Evolutionary conservation across 208 protist genomes (phyloP), one percentile per base, ranked within the genome.

Genomic region (Acanthamoeba triangularis): DNA sequence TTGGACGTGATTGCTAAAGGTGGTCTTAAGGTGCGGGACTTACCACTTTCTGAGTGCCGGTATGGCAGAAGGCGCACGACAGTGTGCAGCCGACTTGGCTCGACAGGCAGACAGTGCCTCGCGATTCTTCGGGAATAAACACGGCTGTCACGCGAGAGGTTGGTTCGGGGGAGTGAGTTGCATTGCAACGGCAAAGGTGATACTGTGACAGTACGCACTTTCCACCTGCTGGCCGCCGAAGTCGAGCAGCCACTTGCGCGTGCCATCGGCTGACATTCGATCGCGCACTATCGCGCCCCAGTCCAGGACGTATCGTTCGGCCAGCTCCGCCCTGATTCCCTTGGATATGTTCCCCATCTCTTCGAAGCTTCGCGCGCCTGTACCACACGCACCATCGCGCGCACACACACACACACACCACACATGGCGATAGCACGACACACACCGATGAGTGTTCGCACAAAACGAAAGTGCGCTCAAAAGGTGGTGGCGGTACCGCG

Each of bases 31-130:
- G 67, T 10, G 49, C 67, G 7, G 8, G 7, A 37, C 28, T 30
- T 76, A 90, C 82, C 61, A 91, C 61, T 91, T 91, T 91, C 37
- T 91, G 84, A 3, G 84, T 91, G 33, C 84, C 84, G 3, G 84
- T 91, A 30, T 91, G 84, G 41, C 84, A 91, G 41, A 91, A 91
- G 30, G 52, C 35, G 54, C 84, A 91, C n/a, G 84, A 91, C 33
- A 91, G 84, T 2, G 84, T 91, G 52, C 84, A 91, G 18, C 84
- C 84, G 5, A 91, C 84, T 44, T 91, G 84, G 37, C 84, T 91
- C 33, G 84, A 91, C 61, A 91, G 30, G 23, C 84, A 91, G 2
- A 69, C 84, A 25, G 84, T 91, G 3, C 84, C 84, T 10, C 84
- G 84, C n/a, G 54, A 37, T 10, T 91, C 84, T 23, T 91, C 84